A percentile compares a stretch with the other conserved stretches of the same genome.
Conservation (phyloP, 768 basidiomycete species). For the Agaricus sinodeliciosus region DNA sequence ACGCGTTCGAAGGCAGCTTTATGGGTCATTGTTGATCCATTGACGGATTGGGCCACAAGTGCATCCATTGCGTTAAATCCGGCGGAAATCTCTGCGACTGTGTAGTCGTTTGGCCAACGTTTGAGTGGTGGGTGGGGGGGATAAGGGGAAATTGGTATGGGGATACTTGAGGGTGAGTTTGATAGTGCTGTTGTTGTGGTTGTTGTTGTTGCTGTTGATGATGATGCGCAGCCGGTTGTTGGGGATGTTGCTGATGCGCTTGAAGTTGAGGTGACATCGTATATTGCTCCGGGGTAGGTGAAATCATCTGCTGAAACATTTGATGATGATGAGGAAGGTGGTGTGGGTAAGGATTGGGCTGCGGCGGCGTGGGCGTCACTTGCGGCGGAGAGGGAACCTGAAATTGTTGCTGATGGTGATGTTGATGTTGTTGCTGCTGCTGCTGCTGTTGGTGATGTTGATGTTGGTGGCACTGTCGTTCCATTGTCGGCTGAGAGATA, state of each 20-base stretch:
- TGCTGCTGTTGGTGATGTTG: slow-evolving; percentile 8
- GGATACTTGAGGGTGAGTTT: slow-evolving; percentile 12
- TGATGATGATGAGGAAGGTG: slow-evolving; percentile 17
- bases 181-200: too few relatives aligned
- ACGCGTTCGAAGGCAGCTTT: slow-evolving; percentile 64
- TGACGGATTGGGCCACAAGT: slow-evolving; percentile 29
- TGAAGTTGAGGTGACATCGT: slow-evolving; percentile 12
- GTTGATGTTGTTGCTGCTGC: background rate
- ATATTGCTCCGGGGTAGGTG: slow-evolving; percentile 9
- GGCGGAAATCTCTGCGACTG: slow-evolving; percentile 54
- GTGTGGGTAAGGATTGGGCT: slow-evolving; percentile 22
- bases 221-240: too few relatives aligned
- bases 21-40: slow-evolving; percentile 45
- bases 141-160: slow-evolving; percentile 22
- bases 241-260: slow-evolving; percentile 4
- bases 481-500: slow-evolving; percentile 3
- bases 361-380: slow-evolving; percentile 12
- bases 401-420: slow-evolving; percentile 6
- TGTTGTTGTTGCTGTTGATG: too few relatives aligned
- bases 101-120: slow-evolving; percentile 75
- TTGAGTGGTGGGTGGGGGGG: slow-evolving; percentile 61
- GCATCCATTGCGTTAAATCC: slow-evolving; percentile 52
- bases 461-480: slow-evolving; percentile 6
- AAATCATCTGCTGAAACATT: slow-evolving; percentile 10
- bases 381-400: slow-evolving; percentile 11